Conservation (phyloP, 2,329 filamentous ascomycete genomes). For the Aspergillus ibericus region DNA sequence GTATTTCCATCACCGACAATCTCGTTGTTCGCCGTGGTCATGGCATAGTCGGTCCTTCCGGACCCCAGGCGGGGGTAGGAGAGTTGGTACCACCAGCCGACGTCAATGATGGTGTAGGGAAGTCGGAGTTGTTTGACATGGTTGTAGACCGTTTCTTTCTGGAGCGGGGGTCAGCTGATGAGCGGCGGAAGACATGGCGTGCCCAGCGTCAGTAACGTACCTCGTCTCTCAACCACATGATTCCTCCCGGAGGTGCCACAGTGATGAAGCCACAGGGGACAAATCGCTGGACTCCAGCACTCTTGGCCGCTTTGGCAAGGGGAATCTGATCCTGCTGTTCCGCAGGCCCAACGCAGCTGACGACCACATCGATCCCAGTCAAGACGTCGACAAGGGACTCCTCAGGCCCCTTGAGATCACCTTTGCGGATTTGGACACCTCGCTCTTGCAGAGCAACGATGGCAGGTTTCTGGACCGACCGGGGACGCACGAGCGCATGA, state of each 20-base stretch:
- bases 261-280: conserved; percentile 55
- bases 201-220: conserved; percentile 23
- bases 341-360: conserved; percentile 42
- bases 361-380: conserved; percentile 46
- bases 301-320: conserved; percentile 51
- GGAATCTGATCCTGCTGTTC: conserved; percentile 46
- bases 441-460: conserved; percentile 41
- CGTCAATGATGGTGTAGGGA: conserved; percentile 58
- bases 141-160: conserved; percentile 55
- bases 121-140: conserved; percentile 51
- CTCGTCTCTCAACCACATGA: conserved; percentile 45
- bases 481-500: conserved; percentile 48
- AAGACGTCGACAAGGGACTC: conserved; percentile 47
- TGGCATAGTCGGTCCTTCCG: conserved; percentile 48
- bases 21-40: conserved; percentile 35
- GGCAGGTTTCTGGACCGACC: conserved; percentile 50
- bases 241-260: conserved; percentile 46
- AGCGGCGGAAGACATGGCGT: not conserved
- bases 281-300: conserved; percentile 53
- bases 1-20: conserved; percentile 50
- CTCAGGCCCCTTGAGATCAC: conserved; percentile 45
- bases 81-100: conserved; percentile 61
- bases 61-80: conserved; percentile 48
- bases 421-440: conserved; percentile 46
- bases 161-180: not conserved